Evolutionary conservation across 495 filamentous ascomycete genomes (phyloP), one percentile per base, ranked within the genome.

Genomic region (Acidomyces sp.): DNA sequence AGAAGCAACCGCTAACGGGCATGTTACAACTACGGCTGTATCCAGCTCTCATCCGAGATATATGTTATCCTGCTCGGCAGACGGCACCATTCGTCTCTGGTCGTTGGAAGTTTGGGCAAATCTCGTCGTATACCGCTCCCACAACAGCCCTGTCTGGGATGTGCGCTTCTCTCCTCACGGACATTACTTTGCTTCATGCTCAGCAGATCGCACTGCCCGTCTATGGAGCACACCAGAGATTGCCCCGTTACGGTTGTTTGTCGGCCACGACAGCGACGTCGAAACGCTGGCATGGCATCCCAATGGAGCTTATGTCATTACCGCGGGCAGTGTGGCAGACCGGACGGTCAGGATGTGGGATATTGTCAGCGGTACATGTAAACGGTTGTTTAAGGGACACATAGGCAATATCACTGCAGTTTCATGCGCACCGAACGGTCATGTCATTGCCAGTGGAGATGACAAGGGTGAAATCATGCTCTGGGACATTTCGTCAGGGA

Each of bases 261-360:
- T 82, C 10, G 92, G 92, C 3, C 90, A 97, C 57, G 84, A 96
- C 41, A 79, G 80, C 25, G 77, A 82, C 52, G 83, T 94, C 18
- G 88, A 90, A 47, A 72, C 72, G 28, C 65, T 96, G 16, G 71
- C 76, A 12, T 97, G 86, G 69, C 90, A 97, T 52, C 86, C 88
- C 2, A 97, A 96, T 56, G 82, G 80, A 5, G 74, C 77, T 3
- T 96, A 96, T 48, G 62, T 94, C 34, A 93, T 96, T 62, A 94
- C 90, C 1, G 85, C 79, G 0, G 85, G 81, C 35, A 43, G 48
- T 19, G 43, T 34, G 12, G 77, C 69, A 32, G 90, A 97, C 59
- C 83, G 83, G 61, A 86, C 85, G 0, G 83, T 95, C 16, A 78
- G 90, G 15, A 95, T 97, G 87, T 97, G 90, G 88, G 74, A 82